Conservation (phyloP, 495 filamentous ascomycete genomes). For the Pyrenula aspistea region DNA sequence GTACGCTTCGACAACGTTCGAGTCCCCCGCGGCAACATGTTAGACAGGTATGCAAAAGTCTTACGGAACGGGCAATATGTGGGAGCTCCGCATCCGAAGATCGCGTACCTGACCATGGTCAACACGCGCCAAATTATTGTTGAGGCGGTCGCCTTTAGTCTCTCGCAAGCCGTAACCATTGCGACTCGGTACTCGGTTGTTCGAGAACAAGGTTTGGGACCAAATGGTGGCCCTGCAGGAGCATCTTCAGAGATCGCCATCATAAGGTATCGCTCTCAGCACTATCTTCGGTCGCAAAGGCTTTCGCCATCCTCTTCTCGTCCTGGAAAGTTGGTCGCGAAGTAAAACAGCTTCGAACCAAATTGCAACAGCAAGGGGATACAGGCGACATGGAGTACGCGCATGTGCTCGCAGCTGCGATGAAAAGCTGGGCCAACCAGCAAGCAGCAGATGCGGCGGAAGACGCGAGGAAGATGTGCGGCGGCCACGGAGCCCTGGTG, state of each 20-base stretch:
- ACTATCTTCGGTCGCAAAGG: slow-evolving; percentile 16
- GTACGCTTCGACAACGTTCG: slow-evolving; percentile 22
- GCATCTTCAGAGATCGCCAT: too few species aligned
- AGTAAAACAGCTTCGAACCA: too few species aligned
- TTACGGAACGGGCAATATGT: slow-evolving; percentile 15
- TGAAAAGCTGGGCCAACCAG: slow-evolving; percentile 23
- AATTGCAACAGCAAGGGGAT: too few species aligned
- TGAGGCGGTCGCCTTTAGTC: too few species aligned
- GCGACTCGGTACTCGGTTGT: too few species aligned
- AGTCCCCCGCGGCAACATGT: slow-evolving; percentile 20
- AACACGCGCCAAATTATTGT: too few species aligned
- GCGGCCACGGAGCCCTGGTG: slow-evolving; percentile 25
- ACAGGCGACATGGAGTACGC: too few species aligned
- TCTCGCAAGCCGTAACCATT: too few species aligned
- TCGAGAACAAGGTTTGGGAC: too few species aligned
- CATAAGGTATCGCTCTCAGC: slow-evolving; percentile 12
- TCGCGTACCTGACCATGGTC: slow-evolving; percentile 22
- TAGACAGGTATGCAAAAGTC: slow-evolving; percentile 18
- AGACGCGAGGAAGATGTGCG: slow-evolving; percentile 13
- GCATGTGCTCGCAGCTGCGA: slow-evolving; percentile 18
- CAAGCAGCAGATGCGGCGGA: slow-evolving; percentile 22
- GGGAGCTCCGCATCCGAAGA: slow-evolving; percentile 14
- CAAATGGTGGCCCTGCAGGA: too few species aligned
- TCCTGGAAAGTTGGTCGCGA: too few species aligned
- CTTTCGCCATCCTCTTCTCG: slow-evolving; percentile 15